phyloP scores from a whole-genome alignment of 768 basidiomycete species.

The Mycena rebaudengoi region DNA sequence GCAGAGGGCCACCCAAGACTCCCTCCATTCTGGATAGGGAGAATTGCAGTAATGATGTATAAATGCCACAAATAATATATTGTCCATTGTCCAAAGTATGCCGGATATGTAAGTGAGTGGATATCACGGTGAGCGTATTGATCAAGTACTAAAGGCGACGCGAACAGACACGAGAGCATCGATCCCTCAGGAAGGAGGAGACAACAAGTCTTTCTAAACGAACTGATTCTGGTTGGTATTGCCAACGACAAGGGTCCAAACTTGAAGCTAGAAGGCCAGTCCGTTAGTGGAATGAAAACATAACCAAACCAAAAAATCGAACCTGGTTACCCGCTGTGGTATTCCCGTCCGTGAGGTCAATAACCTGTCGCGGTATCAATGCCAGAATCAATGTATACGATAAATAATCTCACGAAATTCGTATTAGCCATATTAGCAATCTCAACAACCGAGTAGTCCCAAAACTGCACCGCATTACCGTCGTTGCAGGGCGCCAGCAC shows the following conservation, averaged over 20 bases:
- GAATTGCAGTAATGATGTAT: not conserved
- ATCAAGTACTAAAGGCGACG: not conserved
- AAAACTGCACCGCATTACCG: slow-evolving; percentile 4
- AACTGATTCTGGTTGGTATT: slow-evolving; percentile 9
- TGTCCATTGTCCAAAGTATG: not conserved
- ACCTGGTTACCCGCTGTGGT: slow-evolving; percentile 7
- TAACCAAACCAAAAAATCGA: not conserved
- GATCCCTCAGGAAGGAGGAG: slow-evolving; percentile 1
- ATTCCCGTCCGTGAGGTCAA: slow-evolving; percentile 3
- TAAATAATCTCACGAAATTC: slow-evolving; percentile 7
- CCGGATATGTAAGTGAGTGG: not conserved
- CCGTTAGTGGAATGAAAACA: not conserved
- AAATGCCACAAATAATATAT: not conserved
- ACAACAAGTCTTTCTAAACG: not conserved
- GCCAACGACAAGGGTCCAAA: slow-evolving; percentile 1
- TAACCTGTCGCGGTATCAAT: not conserved
- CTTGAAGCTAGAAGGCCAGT: not conserved
- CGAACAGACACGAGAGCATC: not conserved
- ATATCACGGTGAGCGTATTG: not conserved
- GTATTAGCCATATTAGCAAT: slow-evolving; percentile 4
- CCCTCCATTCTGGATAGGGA: not conserved
- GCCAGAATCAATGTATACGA: slow-evolving; percentile 1
- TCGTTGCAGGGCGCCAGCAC: slow-evolving; percentile 8
- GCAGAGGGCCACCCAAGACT: not conserved
- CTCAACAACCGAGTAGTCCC: not conserved